Evolutionary conservation across 2,329 filamentous ascomycete species (phyloP).

Genomic region (Scleromitrula shiraiana): DNA sequence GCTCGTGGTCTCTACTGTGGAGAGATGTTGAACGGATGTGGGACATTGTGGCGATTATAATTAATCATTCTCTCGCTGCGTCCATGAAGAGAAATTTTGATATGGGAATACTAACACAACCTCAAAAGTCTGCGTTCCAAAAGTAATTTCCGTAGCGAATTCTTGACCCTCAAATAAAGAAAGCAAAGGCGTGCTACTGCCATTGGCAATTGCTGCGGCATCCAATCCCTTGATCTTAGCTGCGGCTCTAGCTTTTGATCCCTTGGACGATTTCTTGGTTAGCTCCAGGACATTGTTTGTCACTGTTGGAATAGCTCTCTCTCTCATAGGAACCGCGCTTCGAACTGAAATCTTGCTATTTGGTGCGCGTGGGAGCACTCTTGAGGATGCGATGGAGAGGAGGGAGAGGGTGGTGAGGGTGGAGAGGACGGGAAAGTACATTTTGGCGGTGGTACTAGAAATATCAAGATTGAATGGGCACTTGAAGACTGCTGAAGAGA

Average conservation of each 20-base stretch:
- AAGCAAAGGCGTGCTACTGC: not conserved
- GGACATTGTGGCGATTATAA: no score
- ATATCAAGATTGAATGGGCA: no score
- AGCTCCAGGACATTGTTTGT: slow-evolving; percentile 7
- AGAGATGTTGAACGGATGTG: no score
- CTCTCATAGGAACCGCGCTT: not conserved
- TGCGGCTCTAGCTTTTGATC: slow-evolving; percentile 3
- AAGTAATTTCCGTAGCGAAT: slow-evolving; percentile 15
- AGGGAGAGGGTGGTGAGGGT: not conserved
- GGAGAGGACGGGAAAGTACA: not conserved
- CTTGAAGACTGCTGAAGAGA: no score
- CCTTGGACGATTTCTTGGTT: not conserved
- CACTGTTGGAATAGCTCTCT: not conserved
- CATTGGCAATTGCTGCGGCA: not conserved
- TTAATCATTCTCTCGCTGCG: no score
- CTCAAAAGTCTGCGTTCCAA: slow-evolving; percentile 31
- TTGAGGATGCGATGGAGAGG: not conserved
- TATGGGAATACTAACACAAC: slow-evolving; percentile 3
- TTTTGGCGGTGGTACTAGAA: no score
- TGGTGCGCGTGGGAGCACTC: not conserved
- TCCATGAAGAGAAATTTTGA: not conserved
- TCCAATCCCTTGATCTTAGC: not conserved
- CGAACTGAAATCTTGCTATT: not conserved
- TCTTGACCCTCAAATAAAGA: slow-evolving; percentile 2
- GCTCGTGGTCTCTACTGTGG: no score